Evolutionary conservation across 2,329 filamentous ascomycete genomes (phyloP), one percentile per base, ranked within the genome.

Genomic region (Penicillium sp.): DNA sequence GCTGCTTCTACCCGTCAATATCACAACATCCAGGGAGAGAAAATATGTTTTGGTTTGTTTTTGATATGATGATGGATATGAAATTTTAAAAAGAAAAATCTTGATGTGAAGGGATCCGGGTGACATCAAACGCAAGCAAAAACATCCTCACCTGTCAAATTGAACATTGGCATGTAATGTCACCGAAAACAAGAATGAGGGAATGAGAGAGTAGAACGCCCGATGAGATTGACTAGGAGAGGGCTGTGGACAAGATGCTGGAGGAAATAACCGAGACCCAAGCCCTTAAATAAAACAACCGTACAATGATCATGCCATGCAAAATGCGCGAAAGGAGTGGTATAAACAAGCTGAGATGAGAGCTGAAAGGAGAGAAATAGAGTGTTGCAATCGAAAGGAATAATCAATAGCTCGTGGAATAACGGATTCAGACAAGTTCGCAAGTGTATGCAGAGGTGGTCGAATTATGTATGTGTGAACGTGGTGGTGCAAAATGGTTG

Each of bases 401-500:
- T 34, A 22, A 43, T 14, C 29, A 29, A 43, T 43, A 38, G 50
- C 44, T 48, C 18, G 44, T 49, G 43, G 18, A 51, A 42, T 42
- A 18, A 27, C 18, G 29, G 38, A 9, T 9, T 21, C 44, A n/a
- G 13, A 29, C 5, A 24, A 38, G 8, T 13, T 47, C 36, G 36
- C 21, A 14, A 16, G 24, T 34, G 29, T 48, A 49, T 49, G 50
- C 45, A 53, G 29, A 42, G 8, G 13, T 42, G 22, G 10, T 32
- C 5, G 27, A 46, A 49, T 53, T 48, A 53, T 53, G 49, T 42
- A 48, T 52, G 44, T 48, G 42, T 36, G 36, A 34, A 24, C 24
- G 49, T 34, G 44, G 29, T 53, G 13, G 31, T 18, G n/a, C 34
- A 27, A 46, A 5, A 18, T 11, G 42, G 3, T n/a, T 6, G 21